A percentile compares a stretch with the other conserved stretches of the same genome.
phyloP scores from a whole-genome alignment of 805 yeast species.

The Ogataea henricii region DNA sequence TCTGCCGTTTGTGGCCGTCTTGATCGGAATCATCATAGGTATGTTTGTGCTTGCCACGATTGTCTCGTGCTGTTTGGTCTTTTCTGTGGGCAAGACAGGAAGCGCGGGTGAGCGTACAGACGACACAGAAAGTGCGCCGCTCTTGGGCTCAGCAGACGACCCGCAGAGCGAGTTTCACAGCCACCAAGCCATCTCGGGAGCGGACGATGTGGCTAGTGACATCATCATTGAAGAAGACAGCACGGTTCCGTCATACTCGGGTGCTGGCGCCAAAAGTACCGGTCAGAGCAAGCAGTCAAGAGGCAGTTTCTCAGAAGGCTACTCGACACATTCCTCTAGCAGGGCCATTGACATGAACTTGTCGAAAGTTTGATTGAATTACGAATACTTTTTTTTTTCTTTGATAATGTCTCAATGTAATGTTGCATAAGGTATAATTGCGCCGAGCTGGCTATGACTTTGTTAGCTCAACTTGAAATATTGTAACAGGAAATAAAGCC shows the following conservation, averaged over 20 bases:
- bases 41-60: slow-evolving; percentile 41
- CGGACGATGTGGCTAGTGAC: slow-evolving; percentile 1
- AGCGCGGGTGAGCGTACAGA: not conserved
- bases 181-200: slow-evolving; percentile 3
- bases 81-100: slow-evolving; percentile 31
- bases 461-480: no score
- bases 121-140: slow-evolving; percentile 18
- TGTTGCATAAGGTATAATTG: not conserved
- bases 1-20: slow-evolving; percentile 67
- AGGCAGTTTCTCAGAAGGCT: slow-evolving; percentile 28
- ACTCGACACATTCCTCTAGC: slow-evolving; percentile 33
- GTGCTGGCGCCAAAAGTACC: not conserved
- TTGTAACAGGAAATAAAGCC: no score
- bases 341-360: slow-evolving; percentile 28
- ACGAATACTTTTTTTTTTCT: no score
- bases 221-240: not conserved
- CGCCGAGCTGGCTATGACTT: no score
- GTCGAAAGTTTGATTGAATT: not conserved
- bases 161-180: not conserved
- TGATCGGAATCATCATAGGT: slow-evolving; percentile 67
- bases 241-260: not conserved
- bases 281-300: slow-evolving; percentile 5
- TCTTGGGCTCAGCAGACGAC: slow-evolving; percentile 5
- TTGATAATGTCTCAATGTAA: not conserved
- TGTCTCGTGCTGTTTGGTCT: slow-evolving; percentile 39